Base-by-base conservation (phyloP, 148 eudicot genomes). In the Dianthus caryophyllus region DNA sequence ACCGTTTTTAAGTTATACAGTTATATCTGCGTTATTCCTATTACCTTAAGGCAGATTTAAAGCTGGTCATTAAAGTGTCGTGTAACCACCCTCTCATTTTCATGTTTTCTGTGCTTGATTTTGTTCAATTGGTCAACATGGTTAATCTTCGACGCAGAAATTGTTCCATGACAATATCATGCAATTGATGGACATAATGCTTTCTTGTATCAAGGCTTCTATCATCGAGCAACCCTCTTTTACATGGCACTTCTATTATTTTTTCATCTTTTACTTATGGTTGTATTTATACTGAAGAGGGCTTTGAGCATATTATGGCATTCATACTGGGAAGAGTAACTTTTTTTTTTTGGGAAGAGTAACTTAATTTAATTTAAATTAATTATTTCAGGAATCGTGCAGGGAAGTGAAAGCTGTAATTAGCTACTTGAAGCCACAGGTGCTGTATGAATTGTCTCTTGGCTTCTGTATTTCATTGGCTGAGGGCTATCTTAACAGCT, bases 401-500 rank as follows among this genome's bases (percentile, higher is more conserved):
- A 71, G 80, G 31, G 96, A 90, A 79, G 99, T 94, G 73, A 78
- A 87, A 79, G 93, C 90, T 77, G 89, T 94, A 46, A 88, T 94
- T 48, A 76, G 76, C 69, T 78, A 49, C 81, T 75, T 94, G 75
- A 85, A 88, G 78, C 99, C 99, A 38, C 76, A 94, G 99, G 99
- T 94, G 47, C 60, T 68, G 79, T 57, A 68, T 70, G 69, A 54
- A 67, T 57, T 39, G 54, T 48, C 21, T 54, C 41, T 31, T 52
- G 18, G 48, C 31, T 66, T 64, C 16, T 21, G 56, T 60, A 51
- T 48, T 70, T 76, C 44, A 43, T 67, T 54, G 56, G 27, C 15
- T 39, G 33, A 44, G 38, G 38, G 26, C 39, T 66, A 27, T 10
- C 31, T 57, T 21, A 33, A 59, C 69, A 44, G 58, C 22, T 26